Conservation (phyloP, 2,329 filamentous ascomycete genomes). For the Escovopsis sp. region DNA sequence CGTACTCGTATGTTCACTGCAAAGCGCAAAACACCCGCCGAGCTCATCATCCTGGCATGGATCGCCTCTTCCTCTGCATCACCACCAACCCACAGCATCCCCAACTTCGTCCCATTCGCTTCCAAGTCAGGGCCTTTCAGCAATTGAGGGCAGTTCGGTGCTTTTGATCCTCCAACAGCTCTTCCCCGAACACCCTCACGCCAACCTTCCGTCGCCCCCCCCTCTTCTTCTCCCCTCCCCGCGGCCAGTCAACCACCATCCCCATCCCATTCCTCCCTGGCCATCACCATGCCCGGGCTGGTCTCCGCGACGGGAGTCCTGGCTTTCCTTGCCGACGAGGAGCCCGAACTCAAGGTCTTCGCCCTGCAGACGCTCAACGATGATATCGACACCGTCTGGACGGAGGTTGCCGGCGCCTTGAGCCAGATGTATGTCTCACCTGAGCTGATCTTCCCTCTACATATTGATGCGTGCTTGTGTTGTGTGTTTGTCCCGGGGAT, state of each 20-base stretch:
- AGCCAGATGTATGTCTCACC: constrained; percentile 62
- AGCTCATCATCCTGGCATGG: too few species aligned
- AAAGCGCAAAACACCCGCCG: constrained; percentile 13
- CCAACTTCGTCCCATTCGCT: neutral
- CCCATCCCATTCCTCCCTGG: constrained; percentile 4
- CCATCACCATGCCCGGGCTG: constrained; percentile 65
- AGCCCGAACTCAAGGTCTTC: constrained; percentile 86
- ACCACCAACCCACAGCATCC: constrained; percentile 6
- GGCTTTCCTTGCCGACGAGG: constrained; percentile 89
- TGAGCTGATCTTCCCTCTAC: neutral
- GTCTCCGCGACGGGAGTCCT: constrained; percentile 89
- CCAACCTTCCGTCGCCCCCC: neutral
- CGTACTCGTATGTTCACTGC: too few species aligned
- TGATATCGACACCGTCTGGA: constrained; percentile 95
- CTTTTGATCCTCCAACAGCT: neutral
- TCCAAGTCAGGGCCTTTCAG: constrained; percentile 6
- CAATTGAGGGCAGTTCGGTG: constrained; percentile 2
- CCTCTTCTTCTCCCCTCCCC: neutral
- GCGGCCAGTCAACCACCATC: constrained; percentile 1
- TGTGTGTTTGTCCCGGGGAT: too few species aligned
- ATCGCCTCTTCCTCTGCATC: constrained; percentile 4
- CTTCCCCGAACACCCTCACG: neutral
- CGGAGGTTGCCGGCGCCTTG: constrained; percentile 83
- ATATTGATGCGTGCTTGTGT: neutral
- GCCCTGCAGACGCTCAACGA: constrained; percentile 90